Evolutionary conservation across 352 stramenopile genomes (phyloP).

Genomic region (Phytophthora ramorum): DNA sequence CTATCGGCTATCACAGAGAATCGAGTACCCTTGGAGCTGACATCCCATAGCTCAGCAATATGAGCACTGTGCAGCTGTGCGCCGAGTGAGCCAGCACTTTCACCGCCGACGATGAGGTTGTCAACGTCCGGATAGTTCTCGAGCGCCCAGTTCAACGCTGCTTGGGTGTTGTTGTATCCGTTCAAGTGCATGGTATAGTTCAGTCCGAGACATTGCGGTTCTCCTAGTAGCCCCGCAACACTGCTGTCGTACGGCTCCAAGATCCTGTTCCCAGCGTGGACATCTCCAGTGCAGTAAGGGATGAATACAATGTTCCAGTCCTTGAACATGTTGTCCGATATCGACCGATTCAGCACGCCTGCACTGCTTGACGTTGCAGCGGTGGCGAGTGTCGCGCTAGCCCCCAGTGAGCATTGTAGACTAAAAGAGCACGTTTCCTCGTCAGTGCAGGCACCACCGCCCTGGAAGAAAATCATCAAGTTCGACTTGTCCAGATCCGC

Average conservation of each 20-base stretch:
- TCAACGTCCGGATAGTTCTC: conserved; percentile 66
- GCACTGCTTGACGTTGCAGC: conserved; percentile 46
- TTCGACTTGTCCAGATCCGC: conserved; percentile 54
- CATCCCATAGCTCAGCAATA: conserved; percentile 63
- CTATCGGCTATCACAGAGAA: conserved; percentile 58
- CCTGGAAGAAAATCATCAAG: conserved; percentile 71
- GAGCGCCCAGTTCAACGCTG: conserved; percentile 62
- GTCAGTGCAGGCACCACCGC: conserved; percentile 63
- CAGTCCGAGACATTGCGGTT: conserved; percentile 37
- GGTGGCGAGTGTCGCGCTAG: conserved; percentile 46
- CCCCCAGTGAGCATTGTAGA: conserved; percentile 51
- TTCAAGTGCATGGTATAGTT: conserved; percentile 60
- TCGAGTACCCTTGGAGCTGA: conserved; percentile 43
- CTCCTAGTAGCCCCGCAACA: conserved; percentile 43
- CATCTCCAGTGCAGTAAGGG: conserved; percentile 76
- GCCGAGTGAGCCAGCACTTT: conserved; percentile 59
- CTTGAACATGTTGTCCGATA: conserved; percentile 65
- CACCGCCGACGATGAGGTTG: conserved; percentile 55
- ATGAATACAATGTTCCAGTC: conserved; percentile 81
- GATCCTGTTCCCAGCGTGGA: conserved; percentile 60
- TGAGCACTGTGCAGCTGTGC: conserved; percentile 47
- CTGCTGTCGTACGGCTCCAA: conserved; percentile 29
- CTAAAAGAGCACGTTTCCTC: conserved; percentile 62
- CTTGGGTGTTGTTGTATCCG: conserved; percentile 68
- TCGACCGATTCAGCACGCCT: conserved; percentile 55